phyloP scores from a whole-genome alignment of 352 stramenopile genomes.

The Phytophthora sojae region DNA sequence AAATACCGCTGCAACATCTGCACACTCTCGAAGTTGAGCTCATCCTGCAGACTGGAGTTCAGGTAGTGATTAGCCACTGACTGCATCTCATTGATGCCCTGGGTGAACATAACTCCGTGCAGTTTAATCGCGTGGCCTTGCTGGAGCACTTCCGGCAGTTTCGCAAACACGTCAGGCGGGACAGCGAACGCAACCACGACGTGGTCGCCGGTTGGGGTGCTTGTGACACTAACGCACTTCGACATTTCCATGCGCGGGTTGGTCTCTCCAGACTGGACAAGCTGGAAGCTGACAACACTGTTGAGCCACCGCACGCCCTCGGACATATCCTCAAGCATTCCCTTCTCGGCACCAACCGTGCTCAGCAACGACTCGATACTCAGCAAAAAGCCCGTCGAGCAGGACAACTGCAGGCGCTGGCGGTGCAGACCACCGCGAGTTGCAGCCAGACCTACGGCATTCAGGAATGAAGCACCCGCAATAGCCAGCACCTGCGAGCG shows the following conservation, averaged over 20 bases:
- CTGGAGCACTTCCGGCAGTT: slow-evolving; percentile 68
- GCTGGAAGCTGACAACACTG: slow-evolving; percentile 77
- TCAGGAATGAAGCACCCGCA: slow-evolving; percentile 78
- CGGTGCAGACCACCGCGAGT: slow-evolving; percentile 63
- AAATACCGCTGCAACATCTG: slow-evolving; percentile 80
- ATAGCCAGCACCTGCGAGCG: slow-evolving; percentile 80
- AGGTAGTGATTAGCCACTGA: slow-evolving; percentile 90
- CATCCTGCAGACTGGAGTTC: slow-evolving; percentile 85
- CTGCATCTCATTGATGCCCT: slow-evolving; percentile 96
- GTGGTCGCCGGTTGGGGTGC: slow-evolving; percentile 54
- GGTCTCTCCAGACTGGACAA: slow-evolving; percentile 62
- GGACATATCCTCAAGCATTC: slow-evolving; percentile 96
- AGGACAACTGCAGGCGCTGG: slow-evolving; percentile 71
- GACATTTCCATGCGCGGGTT: slow-evolving; percentile 67
- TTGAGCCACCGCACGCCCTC: slow-evolving; percentile 90
- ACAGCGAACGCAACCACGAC: slow-evolving; percentile 80
- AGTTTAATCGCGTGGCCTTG: slow-evolving; percentile 78
- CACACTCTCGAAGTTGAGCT: slow-evolving; percentile 85
- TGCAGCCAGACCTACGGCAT: slow-evolving; percentile 65
- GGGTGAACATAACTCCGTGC: slow-evolving; percentile 85
- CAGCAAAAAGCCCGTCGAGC: slow-evolving; percentile 85
- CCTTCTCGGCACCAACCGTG: slow-evolving; percentile 94
- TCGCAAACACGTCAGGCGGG: slow-evolving; percentile 58
- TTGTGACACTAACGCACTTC: slow-evolving; percentile 82
- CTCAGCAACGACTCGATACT: slow-evolving; percentile 95